These are phyloP conservation scores for Colletotrichum sp. DNA, from an alignment of 2,329 filamentous ascomycete species.

Conservation along the genomic window DNA sequence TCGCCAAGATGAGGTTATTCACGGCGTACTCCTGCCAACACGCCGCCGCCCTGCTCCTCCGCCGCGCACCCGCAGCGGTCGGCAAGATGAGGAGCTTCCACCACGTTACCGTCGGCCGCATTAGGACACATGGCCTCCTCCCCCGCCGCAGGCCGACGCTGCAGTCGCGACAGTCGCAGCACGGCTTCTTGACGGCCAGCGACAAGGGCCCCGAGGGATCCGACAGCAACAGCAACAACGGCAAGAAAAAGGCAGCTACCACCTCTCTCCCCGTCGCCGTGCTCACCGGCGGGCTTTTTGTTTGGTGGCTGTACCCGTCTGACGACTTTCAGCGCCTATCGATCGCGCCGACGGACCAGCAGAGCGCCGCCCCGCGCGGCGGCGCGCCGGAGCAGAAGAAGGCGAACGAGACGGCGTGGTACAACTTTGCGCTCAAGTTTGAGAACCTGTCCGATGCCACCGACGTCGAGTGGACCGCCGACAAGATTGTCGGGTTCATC, in stretches of 20 bases:
- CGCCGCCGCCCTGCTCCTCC: neutral
- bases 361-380: constrained; percentile 4
- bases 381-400: constrained; percentile 22
- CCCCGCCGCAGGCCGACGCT: neutral
- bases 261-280: constrained; percentile 36
- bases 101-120: constrained; percentile 11
- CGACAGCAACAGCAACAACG: neutral
- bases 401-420: constrained; percentile 47
- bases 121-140: constrained; percentile 13
- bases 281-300: constrained; percentile 40
- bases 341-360: constrained; percentile 3
- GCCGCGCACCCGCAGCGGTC: neutral
- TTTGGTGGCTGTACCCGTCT: constrained; percentile 49
- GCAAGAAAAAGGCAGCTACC: neutral
- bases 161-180: constrained; percentile 22
- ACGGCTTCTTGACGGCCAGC: constrained; percentile 21
- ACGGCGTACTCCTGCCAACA: neutral
- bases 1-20: constrained; percentile 13
- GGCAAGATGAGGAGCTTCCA: neutral
- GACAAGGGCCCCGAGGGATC: constrained; percentile 23
- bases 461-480: constrained; percentile 62
- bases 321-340: constrained; percentile 46
- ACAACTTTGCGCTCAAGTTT: constrained; percentile 51
- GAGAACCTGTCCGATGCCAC: constrained; percentile 59
- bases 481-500: constrained; percentile 72